phyloP scores from a whole-genome alignment of 75 land plant species.

The Cupressus sempervirens region DNA sequence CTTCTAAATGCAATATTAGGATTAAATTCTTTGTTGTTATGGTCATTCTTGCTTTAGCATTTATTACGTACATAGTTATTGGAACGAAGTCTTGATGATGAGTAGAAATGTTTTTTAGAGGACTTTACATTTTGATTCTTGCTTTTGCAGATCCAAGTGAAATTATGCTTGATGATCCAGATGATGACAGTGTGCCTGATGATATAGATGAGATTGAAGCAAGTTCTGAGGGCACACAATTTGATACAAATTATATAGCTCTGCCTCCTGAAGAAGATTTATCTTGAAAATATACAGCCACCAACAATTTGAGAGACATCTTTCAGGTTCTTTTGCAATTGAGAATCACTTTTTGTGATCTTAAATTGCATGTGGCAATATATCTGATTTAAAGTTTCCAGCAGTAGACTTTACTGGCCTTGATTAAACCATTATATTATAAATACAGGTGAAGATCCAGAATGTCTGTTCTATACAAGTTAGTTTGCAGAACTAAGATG shows the following conservation, averaged over 20 bases:
- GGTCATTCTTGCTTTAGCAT: background rate
- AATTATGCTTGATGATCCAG: background rate
- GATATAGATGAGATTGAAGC: conserved; percentile 9
- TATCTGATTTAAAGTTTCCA: background rate
- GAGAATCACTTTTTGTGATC: background rate
- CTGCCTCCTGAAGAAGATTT: conserved; percentile 3
- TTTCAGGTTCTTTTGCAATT: background rate
- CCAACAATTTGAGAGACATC: background rate
- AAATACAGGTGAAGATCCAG: background rate
- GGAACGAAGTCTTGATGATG: background rate
- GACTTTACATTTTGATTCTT: background rate
- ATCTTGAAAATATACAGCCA: background rate
- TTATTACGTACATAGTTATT: background rate
- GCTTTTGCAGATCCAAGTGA: background rate
- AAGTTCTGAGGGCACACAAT: background rate
- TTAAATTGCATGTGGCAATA: background rate
- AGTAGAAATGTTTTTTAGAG: background rate
- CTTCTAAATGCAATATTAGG: background rate
- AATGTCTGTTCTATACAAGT: background rate
- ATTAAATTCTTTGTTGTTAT: background rate
- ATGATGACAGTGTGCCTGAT: conserved; percentile 2
- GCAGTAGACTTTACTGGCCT: background rate
- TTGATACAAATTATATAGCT: background rate
- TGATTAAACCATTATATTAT: background rate
- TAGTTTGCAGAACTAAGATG: background rate